These are phyloP conservation scores for Lipomyces spencermartinsiae DNA, from an alignment of 805 yeast genomes.

Conservation along the genomic window DNA sequence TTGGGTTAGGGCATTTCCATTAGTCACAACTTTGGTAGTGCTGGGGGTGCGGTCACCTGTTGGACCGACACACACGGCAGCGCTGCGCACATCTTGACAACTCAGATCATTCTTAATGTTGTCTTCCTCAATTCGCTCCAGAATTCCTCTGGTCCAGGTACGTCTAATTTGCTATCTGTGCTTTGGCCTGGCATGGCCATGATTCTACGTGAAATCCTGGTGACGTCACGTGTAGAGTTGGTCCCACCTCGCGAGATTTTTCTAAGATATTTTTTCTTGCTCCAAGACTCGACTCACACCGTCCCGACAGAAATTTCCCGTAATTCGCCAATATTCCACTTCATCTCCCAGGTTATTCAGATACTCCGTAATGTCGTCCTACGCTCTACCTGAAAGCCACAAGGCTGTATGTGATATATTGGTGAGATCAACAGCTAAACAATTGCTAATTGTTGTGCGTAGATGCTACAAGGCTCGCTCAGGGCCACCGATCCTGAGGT, in stretches of 20 bases:
- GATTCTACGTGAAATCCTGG: not conserved
- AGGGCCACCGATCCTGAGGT: conserved; percentile 50
- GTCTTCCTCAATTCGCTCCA: conserved; percentile 5
- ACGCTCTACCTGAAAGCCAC: conserved; percentile 38
- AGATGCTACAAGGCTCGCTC: conserved; percentile 44
- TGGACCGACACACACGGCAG: too few species aligned
- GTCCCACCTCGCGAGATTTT: conserved; percentile 11
- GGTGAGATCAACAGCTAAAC: not conserved
- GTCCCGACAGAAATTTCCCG: not conserved
- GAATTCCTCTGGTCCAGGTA: conserved; percentile 1
- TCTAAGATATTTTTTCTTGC: conserved; percentile 7
- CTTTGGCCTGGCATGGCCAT: not conserved
- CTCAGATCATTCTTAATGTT: conserved; percentile 1
- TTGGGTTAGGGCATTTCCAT: too few species aligned
- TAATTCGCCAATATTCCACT: not conserved
- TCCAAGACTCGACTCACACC: conserved; percentile 1
- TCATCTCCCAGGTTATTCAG: conserved; percentile 1
- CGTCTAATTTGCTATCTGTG: conserved; percentile 5
- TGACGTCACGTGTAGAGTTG: conserved; percentile 7
- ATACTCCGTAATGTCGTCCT: conserved; percentile 26
- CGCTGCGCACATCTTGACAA: not conserved
- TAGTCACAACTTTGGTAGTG: too few species aligned
- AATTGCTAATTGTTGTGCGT: not conserved
- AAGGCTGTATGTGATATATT: conserved; percentile 25
- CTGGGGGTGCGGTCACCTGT: not conserved